Conservation (phyloP, 2,329 filamentous ascomycete genomes). For the Talaromyces sp. region DNA sequence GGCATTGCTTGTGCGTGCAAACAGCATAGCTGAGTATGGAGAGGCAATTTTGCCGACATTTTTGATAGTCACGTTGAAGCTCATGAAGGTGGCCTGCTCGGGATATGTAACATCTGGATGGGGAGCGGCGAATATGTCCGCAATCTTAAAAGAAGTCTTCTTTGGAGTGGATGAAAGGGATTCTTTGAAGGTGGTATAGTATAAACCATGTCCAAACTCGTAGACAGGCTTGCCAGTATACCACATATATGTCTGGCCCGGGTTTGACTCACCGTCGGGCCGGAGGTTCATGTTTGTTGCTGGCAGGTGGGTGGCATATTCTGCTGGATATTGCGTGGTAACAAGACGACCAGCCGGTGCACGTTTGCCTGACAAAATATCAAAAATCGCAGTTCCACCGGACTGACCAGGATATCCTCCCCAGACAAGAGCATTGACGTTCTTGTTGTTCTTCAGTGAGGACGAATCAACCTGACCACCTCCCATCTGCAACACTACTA, state of each 20-base stretch:
- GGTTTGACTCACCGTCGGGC: constrained; percentile 28
- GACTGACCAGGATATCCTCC: constrained; percentile 42
- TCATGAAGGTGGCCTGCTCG: constrained; percentile 33
- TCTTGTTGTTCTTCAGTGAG: constrained; percentile 30
- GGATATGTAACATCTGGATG: constrained; percentile 21
- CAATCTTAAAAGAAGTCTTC: constrained; percentile 27
- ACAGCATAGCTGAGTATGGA: constrained; percentile 38
- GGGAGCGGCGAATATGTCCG: constrained; percentile 20
- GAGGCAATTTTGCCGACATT: constrained; percentile 33
- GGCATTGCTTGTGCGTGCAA: constrained; percentile 28
- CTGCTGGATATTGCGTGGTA: constrained; percentile 33
- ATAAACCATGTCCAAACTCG: constrained; percentile 39
- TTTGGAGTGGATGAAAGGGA: neutral
- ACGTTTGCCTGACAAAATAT: constrained; percentile 38
- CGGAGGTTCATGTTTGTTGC: constrained; percentile 38
- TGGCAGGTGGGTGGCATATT: constrained; percentile 38
- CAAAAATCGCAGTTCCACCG: constrained; percentile 36
- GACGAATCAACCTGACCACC: constrained; percentile 41
- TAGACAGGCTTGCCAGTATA: constrained; percentile 33
- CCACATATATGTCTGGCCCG: constrained; percentile 43
- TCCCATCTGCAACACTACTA: constrained; percentile 40
- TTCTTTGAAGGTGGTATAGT: constrained; percentile 37
- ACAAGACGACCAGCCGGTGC: constrained; percentile 38
- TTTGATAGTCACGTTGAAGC: constrained; percentile 28
- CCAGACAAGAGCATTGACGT: constrained; percentile 40